A percentile compares a stretch with the other conserved stretches of the same genome.
Conservation (phyloP, 2,329 filamentous ascomycete species). For the Pseudogymnoascus sp. region DNA sequence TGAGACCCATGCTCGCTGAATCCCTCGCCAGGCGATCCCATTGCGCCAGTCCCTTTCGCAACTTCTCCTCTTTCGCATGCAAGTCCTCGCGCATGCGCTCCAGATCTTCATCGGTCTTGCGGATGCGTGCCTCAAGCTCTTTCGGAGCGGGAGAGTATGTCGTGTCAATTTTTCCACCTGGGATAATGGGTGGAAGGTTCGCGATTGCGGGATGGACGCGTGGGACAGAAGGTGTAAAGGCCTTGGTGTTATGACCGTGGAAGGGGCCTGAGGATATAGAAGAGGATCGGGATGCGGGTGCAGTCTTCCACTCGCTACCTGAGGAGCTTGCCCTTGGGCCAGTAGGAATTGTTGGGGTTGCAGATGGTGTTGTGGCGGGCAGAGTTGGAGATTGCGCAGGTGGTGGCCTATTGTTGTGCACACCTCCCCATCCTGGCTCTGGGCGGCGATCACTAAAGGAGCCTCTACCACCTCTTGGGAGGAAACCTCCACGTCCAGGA, state of each 20-base stretch:
- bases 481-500: conserved; percentile 19
- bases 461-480: conserved; percentile 24
- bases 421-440: conserved; percentile 25
- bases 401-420: conserved; percentile 21
- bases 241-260: conserved; percentile 13
- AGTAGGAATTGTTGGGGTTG: conserved; percentile 20
- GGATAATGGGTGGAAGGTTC: conserved; percentile 26
- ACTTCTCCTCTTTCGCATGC: conserved; percentile 26
- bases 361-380: conserved; percentile 16
- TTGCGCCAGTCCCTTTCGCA: conserved; percentile 24
- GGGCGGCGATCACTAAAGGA: conserved; percentile 26
- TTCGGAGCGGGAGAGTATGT: conserved; percentile 19
- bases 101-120: conserved; percentile 28
- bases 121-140: conserved; percentile 24
- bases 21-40: conserved; percentile 28
- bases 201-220: conserved; percentile 29
- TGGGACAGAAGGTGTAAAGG: conserved; percentile 11
- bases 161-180: conserved; percentile 27
- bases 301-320: conserved; percentile 22
- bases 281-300: conserved; percentile 22
- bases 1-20: conserved; percentile 22
- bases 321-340: conserved; percentile 24
- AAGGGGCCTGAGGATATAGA: conserved; percentile 24
- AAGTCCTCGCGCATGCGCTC: conserved; percentile 26
- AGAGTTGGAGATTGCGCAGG: conserved; percentile 24